These are phyloP conservation scores for Yarrowia osloensis DNA, from an alignment of 805 yeast species.

Conservation along the genomic window DNA sequence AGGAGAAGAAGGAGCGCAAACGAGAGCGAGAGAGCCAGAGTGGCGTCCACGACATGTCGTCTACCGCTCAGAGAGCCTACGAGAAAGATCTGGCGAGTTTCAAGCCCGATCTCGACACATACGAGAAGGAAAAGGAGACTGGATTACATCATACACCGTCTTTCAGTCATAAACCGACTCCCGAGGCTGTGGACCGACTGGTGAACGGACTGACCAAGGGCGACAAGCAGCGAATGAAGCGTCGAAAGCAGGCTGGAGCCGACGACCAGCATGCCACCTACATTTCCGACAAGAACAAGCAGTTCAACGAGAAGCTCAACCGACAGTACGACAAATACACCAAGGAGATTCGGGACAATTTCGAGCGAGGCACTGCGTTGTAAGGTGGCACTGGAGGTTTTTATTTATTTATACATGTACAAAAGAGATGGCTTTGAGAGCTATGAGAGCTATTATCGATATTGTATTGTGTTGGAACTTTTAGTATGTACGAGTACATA, in stretches of 20 bases:
- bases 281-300: slow-evolving; percentile 70
- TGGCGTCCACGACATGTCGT: slow-evolving; percentile 48
- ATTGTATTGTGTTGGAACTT: too few species aligned
- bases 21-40: slow-evolving; percentile 35
- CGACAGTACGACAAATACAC: slow-evolving; percentile 55
- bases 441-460: too few species aligned
- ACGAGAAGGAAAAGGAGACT: slow-evolving; percentile 46
- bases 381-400: background rate
- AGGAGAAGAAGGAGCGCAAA: slow-evolving; percentile 45
- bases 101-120: slow-evolving; percentile 47
- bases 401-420: background rate
- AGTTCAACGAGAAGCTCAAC: slow-evolving; percentile 68
- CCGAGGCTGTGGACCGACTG: slow-evolving; percentile 41
- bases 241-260: slow-evolving; percentile 38
- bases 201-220: slow-evolving; percentile 41
- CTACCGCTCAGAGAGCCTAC: slow-evolving; percentile 64
- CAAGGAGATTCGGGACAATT: slow-evolving; percentile 42
- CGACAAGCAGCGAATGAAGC: slow-evolving; percentile 46
- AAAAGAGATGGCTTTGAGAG: too few species aligned
- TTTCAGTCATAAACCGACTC: slow-evolving; percentile 46
- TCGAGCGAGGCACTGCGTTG: slow-evolving; percentile 45
- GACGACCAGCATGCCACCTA: slow-evolving; percentile 46
- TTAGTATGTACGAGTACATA: too few species aligned
- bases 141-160: slow-evolving; percentile 36
- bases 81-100: slow-evolving; percentile 52